Base-by-base conservation (phyloP, 805 yeast genomes). In the Wickerhamiella vanderwaltii region DNA sequence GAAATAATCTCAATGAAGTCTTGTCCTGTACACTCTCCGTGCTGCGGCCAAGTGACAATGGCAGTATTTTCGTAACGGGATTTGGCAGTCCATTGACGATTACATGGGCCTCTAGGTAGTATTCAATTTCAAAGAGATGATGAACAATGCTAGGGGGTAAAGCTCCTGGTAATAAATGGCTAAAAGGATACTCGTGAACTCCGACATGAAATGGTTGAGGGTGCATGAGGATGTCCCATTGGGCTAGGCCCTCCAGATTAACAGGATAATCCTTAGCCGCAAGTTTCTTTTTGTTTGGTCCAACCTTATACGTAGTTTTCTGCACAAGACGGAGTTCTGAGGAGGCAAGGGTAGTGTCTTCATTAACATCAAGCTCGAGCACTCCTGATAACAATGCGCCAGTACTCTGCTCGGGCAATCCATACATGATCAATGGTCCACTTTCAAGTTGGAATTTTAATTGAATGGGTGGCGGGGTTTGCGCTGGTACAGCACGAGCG, bases 311-410 rank as follows among this genome's bases (percentile, higher is more conserved):
- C 26, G 43, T 70, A 29, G 83, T 66, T 5, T 76, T 73, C 61
- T 91, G 97, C n/a, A 78, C 69, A 19, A 91, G 63, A 2, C 51
- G 34, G 48, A 53, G 46, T 2, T 44, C 29, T 5, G 51, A 55
- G 7, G 46, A 49, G n/a, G 9, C 29, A 29, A 52, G 45, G n/a
- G 39, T 43, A 13, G 73, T 69, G 34, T 85, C 88, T 20, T 41
- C 44, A 4, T 68, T 69, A 44, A 79, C 67, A 23, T 69, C 72
- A 35, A 91, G 61, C 28, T 70, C 69, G 36, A 91, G 62, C 7
- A 84, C 65, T 0, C 99, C 99, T 25, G 86, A 75, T 25, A 91
- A 63, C 18, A 88, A 68, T 4, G 94, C 80, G 1, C 99, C 98
- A 0, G 93, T 69, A 1, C 91, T 76, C 45, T 83, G 91, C 6